Conservation (phyloP, 345 rosid species). For the Citrus trifoliata region DNA sequence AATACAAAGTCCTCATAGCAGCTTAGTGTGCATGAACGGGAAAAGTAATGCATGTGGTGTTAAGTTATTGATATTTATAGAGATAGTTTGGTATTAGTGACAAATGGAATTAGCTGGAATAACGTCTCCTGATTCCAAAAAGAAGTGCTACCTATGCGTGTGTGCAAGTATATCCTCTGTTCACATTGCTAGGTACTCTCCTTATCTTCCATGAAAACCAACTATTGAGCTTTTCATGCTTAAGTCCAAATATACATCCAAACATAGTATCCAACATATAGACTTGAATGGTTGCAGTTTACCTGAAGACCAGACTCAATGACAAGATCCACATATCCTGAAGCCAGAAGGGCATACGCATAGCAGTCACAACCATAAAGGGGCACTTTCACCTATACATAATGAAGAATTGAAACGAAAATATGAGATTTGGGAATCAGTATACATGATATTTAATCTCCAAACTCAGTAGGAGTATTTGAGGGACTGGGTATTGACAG, state of each 20-base stretch:
- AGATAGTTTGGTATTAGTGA: neutral
- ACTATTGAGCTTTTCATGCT: neutral
- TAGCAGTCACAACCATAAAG: slow-evolving; percentile 98
- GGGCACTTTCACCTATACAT: slow-evolving; percentile 77
- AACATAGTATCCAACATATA: neutral
- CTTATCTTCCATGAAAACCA: neutral
- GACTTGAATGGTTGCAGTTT: slow-evolving; percentile 5
- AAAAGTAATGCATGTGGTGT: neutral
- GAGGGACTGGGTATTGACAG: neutral
- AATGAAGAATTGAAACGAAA: neutral
- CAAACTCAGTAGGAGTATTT: neutral
- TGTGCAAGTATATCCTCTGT: neutral
- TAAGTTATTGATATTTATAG: neutral
- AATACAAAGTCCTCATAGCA: neutral
- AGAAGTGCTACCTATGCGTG: neutral
- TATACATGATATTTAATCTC: neutral
- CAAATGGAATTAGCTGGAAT: neutral
- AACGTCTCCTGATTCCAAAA: neutral
- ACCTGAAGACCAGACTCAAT: slow-evolving; percentile 94
- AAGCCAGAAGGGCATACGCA: slow-evolving; percentile 93
- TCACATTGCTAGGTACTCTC: neutral
- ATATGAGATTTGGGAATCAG: neutral
- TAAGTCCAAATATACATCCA: neutral
- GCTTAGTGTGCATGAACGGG: neutral
- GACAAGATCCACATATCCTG: slow-evolving; percentile 94